Conservation (phyloP, 345 rosid genomes). For the Euphorbia lathyris region DNA sequence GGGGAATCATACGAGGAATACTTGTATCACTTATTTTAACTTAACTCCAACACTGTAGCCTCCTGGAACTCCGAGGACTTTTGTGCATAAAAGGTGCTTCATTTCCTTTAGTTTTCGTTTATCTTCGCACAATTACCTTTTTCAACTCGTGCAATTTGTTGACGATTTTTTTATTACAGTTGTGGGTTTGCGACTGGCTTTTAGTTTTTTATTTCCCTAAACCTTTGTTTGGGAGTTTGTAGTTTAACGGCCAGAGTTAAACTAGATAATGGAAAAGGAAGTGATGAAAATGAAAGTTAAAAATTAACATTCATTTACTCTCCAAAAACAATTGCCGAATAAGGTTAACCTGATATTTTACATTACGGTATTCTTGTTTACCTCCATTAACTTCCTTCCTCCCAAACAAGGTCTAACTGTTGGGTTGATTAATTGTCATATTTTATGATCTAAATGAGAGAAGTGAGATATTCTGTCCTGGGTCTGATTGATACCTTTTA, state of each 20-base stretch:
- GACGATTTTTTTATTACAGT: background rate
- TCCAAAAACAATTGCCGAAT: too few relatives aligned
- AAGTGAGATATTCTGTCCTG: background rate
- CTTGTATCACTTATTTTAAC: slow-evolving; percentile 3
- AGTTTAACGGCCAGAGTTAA: too few relatives aligned
- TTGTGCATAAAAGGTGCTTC: slow-evolving; percentile 2
- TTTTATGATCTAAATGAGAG: background rate
- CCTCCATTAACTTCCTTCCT: too few relatives aligned
- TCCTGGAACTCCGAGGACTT: background rate
- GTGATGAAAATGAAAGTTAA: too few relatives aligned
- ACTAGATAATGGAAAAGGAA: too few relatives aligned
- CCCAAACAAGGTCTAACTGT: too few relatives aligned
- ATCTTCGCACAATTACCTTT: slow-evolving; percentile 2
- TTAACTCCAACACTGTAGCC: background rate
- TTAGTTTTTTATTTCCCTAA: background rate
- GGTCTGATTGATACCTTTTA: background rate
- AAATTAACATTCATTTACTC: too few relatives aligned
- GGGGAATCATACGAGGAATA: background rate
- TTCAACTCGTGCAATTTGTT: background rate
- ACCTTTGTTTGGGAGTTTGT: too few relatives aligned
- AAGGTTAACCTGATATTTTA: too few relatives aligned
- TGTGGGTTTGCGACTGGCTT: background rate
- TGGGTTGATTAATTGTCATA: background rate
- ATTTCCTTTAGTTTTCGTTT: background rate
- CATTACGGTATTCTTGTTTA: too few relatives aligned